Conservation (phyloP, 1,284 basidiomycete genomes). For the Somion occarium region DNA sequence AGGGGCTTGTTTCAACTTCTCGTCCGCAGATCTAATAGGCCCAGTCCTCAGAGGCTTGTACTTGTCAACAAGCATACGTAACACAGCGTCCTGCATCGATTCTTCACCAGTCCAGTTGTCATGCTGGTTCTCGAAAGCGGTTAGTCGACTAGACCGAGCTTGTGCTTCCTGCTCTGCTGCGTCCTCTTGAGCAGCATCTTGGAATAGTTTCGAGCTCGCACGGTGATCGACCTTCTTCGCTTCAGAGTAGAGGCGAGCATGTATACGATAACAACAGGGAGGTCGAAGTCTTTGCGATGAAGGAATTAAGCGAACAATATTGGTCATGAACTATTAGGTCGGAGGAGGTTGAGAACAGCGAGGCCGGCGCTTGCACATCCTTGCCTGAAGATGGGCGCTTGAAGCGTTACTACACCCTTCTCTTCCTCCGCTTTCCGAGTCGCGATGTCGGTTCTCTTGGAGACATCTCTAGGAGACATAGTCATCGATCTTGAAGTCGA, state of each 20-base stretch:
- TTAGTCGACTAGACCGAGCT: constrained; percentile 25
- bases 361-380: not conserved
- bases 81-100: constrained; percentile 63
- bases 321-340: not conserved
- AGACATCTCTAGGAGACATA: constrained; percentile 94
- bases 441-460: constrained; percentile 89
- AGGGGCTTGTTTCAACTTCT: constrained; percentile 59
- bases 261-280: too few relatives aligned
- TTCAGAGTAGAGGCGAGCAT: not conserved
- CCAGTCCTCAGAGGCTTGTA: constrained; percentile 73
- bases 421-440: not conserved
- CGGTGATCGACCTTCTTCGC: constrained; percentile 17
- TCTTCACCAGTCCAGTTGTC: constrained; percentile 77
- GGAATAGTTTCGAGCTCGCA: constrained; percentile 67
- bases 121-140: constrained; percentile 32
- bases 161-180: constrained; percentile 26
- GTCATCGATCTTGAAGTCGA: constrained; percentile 96
- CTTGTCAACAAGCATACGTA: constrained; percentile 84
- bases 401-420: not conserved
- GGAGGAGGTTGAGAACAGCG: not conserved
- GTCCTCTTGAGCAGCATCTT: constrained; percentile 62
- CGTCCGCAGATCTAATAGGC: constrained; percentile 62
- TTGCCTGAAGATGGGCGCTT: not conserved
- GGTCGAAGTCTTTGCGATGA: not conserved
- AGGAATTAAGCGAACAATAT: not conserved